Conservation (phyloP, 2,329 filamentous ascomycete genomes). For the Xylaria sp. region DNA sequence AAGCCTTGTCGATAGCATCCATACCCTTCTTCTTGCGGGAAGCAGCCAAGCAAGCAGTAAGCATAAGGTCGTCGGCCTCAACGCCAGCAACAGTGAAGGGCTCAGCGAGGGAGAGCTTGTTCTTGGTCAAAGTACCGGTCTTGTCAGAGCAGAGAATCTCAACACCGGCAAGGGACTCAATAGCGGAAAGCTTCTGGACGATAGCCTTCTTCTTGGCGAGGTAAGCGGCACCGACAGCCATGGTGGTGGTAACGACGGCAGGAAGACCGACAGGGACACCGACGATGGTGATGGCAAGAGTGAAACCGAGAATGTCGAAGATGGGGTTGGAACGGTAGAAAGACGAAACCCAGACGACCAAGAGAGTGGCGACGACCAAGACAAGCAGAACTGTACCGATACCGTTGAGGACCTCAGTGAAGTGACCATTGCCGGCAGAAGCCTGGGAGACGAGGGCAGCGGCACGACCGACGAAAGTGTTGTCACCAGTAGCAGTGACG, state of each 20-base stretch:
- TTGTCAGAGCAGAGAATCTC: slow-evolving; percentile 94
- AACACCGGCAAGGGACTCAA: slow-evolving; percentile 86
- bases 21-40: slow-evolving; percentile 95
- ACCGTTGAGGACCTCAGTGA: slow-evolving; percentile 83
- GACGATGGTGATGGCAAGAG: slow-evolving; percentile 82
- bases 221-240: slow-evolving; percentile 89
- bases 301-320: slow-evolving; percentile 74
- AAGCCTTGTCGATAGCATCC: slow-evolving; percentile 91
- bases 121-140: slow-evolving; percentile 89
- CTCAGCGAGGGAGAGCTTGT: slow-evolving; percentile 83
- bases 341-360: slow-evolving; percentile 78
- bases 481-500: slow-evolving; percentile 79
- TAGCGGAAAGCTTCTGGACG: slow-evolving; percentile 86
- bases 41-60: slow-evolving; percentile 83
- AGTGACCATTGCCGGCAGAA: slow-evolving; percentile 70
- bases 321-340: slow-evolving; percentile 86
- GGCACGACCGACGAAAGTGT: slow-evolving; percentile 83
- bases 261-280: slow-evolving; percentile 91
- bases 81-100: slow-evolving; percentile 79
- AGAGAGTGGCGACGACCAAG: slow-evolving; percentile 72
- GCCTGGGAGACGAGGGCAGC: slow-evolving; percentile 80
- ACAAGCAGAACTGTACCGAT: slow-evolving; percentile 77
- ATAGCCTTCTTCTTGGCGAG: slow-evolving; percentile 90
- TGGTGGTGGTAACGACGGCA: slow-evolving; percentile 88
- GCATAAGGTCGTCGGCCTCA: slow-evolving; percentile 82